Base-by-base conservation (phyloP, 352 stramenopile species). In the Phytopythium delawarense region DNA sequence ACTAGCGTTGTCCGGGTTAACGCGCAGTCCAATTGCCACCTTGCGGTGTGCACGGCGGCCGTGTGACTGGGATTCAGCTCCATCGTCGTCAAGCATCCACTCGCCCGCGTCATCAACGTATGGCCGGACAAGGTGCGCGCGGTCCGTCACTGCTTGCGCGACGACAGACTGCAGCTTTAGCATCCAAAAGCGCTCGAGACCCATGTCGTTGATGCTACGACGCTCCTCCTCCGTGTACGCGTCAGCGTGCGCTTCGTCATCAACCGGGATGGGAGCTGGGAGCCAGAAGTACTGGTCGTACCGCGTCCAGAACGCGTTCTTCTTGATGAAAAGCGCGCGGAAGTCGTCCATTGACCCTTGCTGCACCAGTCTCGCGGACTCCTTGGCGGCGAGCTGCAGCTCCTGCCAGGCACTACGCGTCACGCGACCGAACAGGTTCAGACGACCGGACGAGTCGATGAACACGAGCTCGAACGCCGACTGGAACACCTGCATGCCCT, bases 251-350 rank as follows among this genome's bases (percentile, higher is more conserved):
- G 78, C 73, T 15, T 82, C 73, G n/a, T 91, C 75, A 18, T 50
- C 40, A 7, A 89, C 70, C 7, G 71, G 57, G 16, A 57, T 30
- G 37, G 83, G 71, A 0, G 80, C 72, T 7, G 84, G 85, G 48
- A 96, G 79, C 78, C 80, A 94, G 57, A 87, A 89, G 66, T 87
- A 96, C 68, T 95, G 82, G 68, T 96, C 88, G 52, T 94, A 96
- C 3, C 83, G 70, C 13, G 80, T 88, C 81, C 84, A 96, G 57
- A 96, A 91, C 45, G 79, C 70, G 52, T 83, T 82, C 62, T 88
- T 89, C 62, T 88, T 78, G 66, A 96, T 91, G 56, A 96, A 96
- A 0, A 96, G 64, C 39, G 73, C 69, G n/a, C 76, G 77, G 57
- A 96, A 96, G 54, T 83, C 81, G 49, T 93, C 79, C 60, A 89